phyloP scores from a whole-genome alignment of 768 basidiomycete species.

The Russula griseocarnosa region DNA sequence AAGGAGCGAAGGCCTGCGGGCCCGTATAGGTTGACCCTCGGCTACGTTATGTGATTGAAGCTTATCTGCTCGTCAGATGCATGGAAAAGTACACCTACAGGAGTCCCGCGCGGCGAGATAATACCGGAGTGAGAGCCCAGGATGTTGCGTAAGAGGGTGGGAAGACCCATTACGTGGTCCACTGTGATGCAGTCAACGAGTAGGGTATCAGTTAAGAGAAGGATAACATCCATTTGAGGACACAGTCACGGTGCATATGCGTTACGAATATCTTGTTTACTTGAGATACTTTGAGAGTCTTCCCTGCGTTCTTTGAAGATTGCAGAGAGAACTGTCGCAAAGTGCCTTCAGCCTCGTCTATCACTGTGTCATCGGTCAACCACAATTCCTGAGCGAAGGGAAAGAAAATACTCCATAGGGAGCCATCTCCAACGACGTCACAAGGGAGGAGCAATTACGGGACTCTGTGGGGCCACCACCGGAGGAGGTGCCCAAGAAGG shows the following conservation, averaged over 20 bases:
- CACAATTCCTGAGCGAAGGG: neutral
- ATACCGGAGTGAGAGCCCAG: conserved; percentile 44
- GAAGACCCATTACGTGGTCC: conserved; percentile 72
- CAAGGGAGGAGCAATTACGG: conserved; percentile 74
- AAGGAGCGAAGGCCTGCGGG: conserved; percentile 74
- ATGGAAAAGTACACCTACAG: neutral
- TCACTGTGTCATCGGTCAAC: conserved; percentile 46
- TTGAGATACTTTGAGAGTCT: conserved; percentile 41
- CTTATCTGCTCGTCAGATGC: neutral
- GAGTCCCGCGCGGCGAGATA: conserved; percentile 23
- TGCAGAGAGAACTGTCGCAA: conserved; percentile 61
- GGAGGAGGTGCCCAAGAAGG: conserved; percentile 72
- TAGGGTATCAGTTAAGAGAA: neutral
- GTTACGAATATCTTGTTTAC: conserved; percentile 76
- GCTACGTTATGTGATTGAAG: conserved; percentile 26
- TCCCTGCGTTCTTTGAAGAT: conserved; percentile 35
- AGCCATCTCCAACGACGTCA: conserved; percentile 53
- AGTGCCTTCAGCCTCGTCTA: conserved; percentile 83
- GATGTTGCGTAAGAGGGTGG: conserved; percentile 58
- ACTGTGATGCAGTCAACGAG: conserved; percentile 37
- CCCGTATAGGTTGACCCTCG: conserved; percentile 69
- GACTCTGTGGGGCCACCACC: conserved; percentile 71
- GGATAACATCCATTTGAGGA: neutral
- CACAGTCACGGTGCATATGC: conserved; percentile 65
- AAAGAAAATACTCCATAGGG: conserved; percentile 60